Base-by-base conservation (phyloP, 352 stramenopile genomes). In the Thalassiosira mediterranea region DNA sequence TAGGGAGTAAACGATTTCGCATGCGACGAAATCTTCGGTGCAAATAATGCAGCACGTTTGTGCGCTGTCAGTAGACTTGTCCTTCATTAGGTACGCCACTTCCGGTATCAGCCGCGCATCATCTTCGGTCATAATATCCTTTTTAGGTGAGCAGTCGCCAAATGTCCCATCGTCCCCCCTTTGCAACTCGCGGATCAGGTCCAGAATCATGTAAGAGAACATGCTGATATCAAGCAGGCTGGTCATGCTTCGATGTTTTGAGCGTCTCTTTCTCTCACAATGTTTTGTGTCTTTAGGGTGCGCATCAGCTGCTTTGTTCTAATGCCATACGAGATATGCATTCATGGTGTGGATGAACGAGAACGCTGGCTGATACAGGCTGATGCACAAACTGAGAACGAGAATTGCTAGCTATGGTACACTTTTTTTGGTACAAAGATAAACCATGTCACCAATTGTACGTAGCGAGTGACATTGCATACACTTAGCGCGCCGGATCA, bases 151-250 rank as follows among this genome's bases (percentile, higher is more conserved):
- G 34, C 34, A 13, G 34, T 13, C 34, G 7, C 34, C 34, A 7
- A 13, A 7, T 13, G 34, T 13, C 7, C 7, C 34, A 13, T 7
- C 34, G 34, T 7, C 34, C 7, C 34, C 13, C 34, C 34, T 42
- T 13, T 42, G 7, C 7, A 42, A 13, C 34, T 42, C 34, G 34
- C 34, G 34, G 34, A 42, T 7, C 34, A 42, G 34, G 7, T 42
- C 34, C 7, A 42, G 34, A 7, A 42, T 42, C 34, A 42, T 42
- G 34, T 42, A 42, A 13, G 34, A 63, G 29, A 63, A 63, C 53
- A 48, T 49, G 29, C 23, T 19, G 17, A 63, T 48, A 11, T 63
- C 53, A 26, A 63, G 32, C 29, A 63, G 11, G 44, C 53, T 63
- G 53, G 29, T 26, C 53, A 63, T 63, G 29, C 29, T 28, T 23